phyloP scores from a whole-genome alignment of 202 grass and related monocot species.

The Schoenoplectus triqueter region DNA sequence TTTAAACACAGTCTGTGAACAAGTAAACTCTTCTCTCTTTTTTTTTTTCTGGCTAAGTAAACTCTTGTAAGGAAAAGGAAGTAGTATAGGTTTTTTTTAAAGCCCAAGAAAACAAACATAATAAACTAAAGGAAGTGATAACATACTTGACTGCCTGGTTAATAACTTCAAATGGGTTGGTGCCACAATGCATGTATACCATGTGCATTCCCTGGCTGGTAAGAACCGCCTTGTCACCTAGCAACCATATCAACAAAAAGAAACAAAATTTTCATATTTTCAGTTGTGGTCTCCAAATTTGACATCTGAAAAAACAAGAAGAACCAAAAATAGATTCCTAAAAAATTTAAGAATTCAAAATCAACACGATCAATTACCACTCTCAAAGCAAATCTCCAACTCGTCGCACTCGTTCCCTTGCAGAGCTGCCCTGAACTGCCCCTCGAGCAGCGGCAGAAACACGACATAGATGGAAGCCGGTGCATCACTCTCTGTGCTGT shows the following conservation, averaged over 20 bases:
- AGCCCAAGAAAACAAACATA: background rate
- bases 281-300: background rate
- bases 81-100: too few species aligned
- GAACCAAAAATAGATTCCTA: background rate
- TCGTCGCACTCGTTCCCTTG: conserved; percentile 74
- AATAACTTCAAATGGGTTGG: conserved; percentile 68
- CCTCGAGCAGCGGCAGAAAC: conserved; percentile 82
- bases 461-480: conserved; percentile 51
- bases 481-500: background rate
- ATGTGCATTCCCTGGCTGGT: conserved; percentile 49
- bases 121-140: background rate
- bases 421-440: conserved; percentile 67
- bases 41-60: too few species aligned
- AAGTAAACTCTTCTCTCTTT: background rate
- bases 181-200: conserved; percentile 73
- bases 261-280: background rate
- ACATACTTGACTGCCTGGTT: conserved; percentile 63
- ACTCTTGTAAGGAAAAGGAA: too few species aligned
- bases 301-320: background rate
- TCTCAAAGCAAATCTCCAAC: conserved; percentile 76
- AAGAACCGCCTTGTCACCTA: conserved; percentile 73
- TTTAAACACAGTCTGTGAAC: conserved; percentile 8
- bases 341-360: background rate
- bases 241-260: conserved; percentile 4
- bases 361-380: conserved; percentile 50